Conservation (phyloP, 1,139 yeast species). For the Taphrina betulina region DNA sequence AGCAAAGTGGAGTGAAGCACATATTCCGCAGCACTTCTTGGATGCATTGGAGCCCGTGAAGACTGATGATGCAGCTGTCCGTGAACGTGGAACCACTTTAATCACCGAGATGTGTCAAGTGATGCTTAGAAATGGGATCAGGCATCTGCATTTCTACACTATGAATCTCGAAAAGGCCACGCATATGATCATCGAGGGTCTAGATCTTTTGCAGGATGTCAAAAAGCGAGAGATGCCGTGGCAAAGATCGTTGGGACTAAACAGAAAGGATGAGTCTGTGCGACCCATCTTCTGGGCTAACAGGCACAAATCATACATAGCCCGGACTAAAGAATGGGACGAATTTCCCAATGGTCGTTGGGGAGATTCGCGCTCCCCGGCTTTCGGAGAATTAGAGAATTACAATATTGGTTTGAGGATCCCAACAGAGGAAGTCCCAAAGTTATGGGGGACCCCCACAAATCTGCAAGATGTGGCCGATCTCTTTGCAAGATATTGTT, state of each 20-base stretch:
- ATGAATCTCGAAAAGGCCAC: slow-evolving; percentile 94
- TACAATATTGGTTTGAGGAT: slow-evolving; percentile 54
- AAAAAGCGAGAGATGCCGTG: slow-evolving; percentile 59
- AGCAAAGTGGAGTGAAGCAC: slow-evolving; percentile 88
- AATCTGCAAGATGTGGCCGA: slow-evolving; percentile 58
- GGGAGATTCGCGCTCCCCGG: slow-evolving; percentile 93
- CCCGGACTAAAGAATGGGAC: slow-evolving; percentile 91
- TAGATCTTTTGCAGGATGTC: slow-evolving; percentile 51
- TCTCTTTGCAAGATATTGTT: slow-evolving; percentile 63
- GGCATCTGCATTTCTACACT: slow-evolving; percentile 90
- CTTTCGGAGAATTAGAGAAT: slow-evolving; percentile 80
- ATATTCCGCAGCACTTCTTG: slow-evolving; percentile 71
- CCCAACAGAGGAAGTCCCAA: slow-evolving; percentile 64
- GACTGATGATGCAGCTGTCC: slow-evolving; percentile 84
- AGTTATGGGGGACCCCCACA: slow-evolving; percentile 83
- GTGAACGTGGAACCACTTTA: slow-evolving; percentile 80
- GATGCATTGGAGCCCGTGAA: slow-evolving; percentile 75
- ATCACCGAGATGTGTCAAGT: slow-evolving; percentile 80
- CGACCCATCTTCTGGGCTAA: slow-evolving; percentile 97
- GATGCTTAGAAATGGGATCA: slow-evolving; percentile 71
- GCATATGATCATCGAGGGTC: slow-evolving; percentile 76
- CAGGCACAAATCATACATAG: slow-evolving; percentile 83
- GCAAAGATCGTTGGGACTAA: slow-evolving; percentile 85
- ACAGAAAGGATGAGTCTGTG: slow-evolving; percentile 75
- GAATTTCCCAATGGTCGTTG: slow-evolving; percentile 94